Percentiles rank a stretch among this genome's conserved stretches.
Conservation (phyloP, 2,329 filamentous ascomycete genomes). For the Apiospora aurea region DNA sequence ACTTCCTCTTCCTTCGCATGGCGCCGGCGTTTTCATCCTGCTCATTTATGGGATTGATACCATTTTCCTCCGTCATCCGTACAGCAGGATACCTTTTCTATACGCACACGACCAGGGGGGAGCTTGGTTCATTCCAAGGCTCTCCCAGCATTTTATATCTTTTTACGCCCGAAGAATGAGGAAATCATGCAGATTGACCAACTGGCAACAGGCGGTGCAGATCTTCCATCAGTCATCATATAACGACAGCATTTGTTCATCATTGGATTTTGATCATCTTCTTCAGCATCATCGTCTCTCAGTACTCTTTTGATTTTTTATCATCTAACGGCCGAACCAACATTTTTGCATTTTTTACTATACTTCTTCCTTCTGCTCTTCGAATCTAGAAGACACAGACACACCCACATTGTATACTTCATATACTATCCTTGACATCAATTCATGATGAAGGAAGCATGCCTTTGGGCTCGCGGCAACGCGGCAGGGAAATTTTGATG, state of each 20-base stretch:
- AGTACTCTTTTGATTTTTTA: neutral
- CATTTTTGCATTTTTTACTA: slow-evolving; percentile 16
- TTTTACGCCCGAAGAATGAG: neutral
- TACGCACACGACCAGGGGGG: neutral
- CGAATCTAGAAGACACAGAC: slow-evolving; percentile 9
- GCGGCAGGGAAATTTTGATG: neutral
- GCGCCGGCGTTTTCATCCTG: slow-evolving; percentile 41
- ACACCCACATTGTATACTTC: slow-evolving; percentile 37
- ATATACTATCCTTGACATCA: slow-evolving; percentile 30
- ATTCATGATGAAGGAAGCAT: too few species aligned
- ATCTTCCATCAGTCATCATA: neutral
- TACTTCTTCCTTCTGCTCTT: slow-evolving; percentile 21
- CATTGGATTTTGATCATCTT: neutral
- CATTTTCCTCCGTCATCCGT: slow-evolving; percentile 31
- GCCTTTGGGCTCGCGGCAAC: neutral
- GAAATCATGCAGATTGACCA: neutral
- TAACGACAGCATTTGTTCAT: slow-evolving; percentile 5
- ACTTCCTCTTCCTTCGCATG: slow-evolving; percentile 46
- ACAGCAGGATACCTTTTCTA: slow-evolving; percentile 13
- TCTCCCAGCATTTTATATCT: slow-evolving; percentile 24
- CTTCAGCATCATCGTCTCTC: slow-evolving; percentile 12
- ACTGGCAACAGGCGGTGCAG: neutral
- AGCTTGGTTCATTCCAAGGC: neutral
- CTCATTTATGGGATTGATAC: slow-evolving; percentile 34
- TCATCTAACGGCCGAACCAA: slow-evolving; percentile 19